Evolutionary conservation across 2,329 filamentous ascomycete species (phyloP), one percentile per base, ranked within the genome.

Genomic region (Alternaria sp.): DNA sequence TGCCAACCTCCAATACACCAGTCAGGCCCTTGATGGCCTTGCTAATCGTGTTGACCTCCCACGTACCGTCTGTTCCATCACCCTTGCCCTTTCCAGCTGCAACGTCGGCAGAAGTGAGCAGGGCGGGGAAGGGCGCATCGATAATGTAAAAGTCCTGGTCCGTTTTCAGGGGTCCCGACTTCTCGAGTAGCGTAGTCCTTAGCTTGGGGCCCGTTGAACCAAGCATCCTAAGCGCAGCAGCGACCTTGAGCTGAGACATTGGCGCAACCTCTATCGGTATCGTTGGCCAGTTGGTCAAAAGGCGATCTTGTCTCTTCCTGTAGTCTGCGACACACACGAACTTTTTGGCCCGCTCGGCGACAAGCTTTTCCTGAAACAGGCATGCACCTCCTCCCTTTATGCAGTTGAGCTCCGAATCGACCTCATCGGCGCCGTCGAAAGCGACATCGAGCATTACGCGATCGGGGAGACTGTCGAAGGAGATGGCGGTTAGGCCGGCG

Each of bases 331-430:
- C 92, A 71, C 92, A 94, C 64, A 97, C 85, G 74, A 97, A 97
- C 75, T 92, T 91, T 79, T 88, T 91, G 4, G 93, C 90, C 51
- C 91, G 87, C 61, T 92, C 88, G 5, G 94, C 94, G 5, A 99
- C 94, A 36, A 99, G 85, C 83, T 99, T 99, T 82, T 99, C 95
- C 80, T 98, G 95, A 82, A 97, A 96, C 57, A 98, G 82, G 80
- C 95, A 99, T n/a, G 93, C 95, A 59, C 95, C 95, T 51, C 95
- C 95, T 55, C 95, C 95, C 83, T 98, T 98, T 83, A 99, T 98
- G 75, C 94, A 93, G 80, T 98, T 99, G 61, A 99, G 82, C 53
- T 96, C 91, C 47, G 92, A 89, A 76, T 99, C 95, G 32, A 99
- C 93, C 82, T 99, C 95, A 77, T 99, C 95, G 4, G 95, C 95